A percentile compares a stretch with the other conserved stretches of the same genome.
Evolutionary conservation across 1,139 yeast genomes (phyloP).

Genomic region (Debaryomycetaceae sp.): DNA sequence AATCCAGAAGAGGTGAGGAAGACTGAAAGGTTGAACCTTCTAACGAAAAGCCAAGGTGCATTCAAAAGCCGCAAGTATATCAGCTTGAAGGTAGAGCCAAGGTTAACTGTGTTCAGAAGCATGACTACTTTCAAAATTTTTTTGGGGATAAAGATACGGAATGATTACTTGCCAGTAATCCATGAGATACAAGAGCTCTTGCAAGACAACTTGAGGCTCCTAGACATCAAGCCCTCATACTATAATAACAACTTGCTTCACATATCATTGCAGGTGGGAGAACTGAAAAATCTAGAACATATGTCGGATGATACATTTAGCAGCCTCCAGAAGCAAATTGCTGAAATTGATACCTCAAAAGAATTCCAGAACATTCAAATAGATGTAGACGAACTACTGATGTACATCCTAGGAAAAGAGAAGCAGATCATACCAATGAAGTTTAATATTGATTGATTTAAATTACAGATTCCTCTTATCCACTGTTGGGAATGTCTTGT

Average conservation of each 20-base stretch:
- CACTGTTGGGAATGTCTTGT: no score
- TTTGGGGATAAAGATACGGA: conserved; percentile 5
- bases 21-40: conserved; percentile 4
- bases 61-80: conserved; percentile 3
- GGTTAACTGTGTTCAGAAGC: conserved; percentile 6
- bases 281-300: conserved; percentile 4
- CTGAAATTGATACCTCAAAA: conserved; percentile 3
- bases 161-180: conserved; percentile 3
- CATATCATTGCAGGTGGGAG: conserved; percentile 8
- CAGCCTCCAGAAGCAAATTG: conserved; percentile 1
- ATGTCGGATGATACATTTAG: conserved; percentile 1
- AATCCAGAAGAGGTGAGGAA: conserved; percentile 5
- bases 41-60: conserved; percentile 1
- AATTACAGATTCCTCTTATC: no score
- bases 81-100: conserved; percentile 3
- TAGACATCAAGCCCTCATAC: conserved; percentile 3
- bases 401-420: conserved; percentile 2
- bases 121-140: conserved; percentile 7
- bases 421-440: conserved; percentile 3
- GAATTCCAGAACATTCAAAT: conserved; percentile 4
- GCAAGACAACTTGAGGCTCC: conserved; percentile 6
- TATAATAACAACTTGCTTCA: conserved; percentile 2
- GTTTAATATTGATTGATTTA: not conserved
- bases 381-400: conserved; percentile 2
- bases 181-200: conserved; percentile 3